Percentiles rank a stretch among this genome's conserved stretches.
These are phyloP conservation scores for Trichoderma simmonsii DNA, from an alignment of 2,329 filamentous ascomycete genomes.

Conservation along the genomic window DNA sequence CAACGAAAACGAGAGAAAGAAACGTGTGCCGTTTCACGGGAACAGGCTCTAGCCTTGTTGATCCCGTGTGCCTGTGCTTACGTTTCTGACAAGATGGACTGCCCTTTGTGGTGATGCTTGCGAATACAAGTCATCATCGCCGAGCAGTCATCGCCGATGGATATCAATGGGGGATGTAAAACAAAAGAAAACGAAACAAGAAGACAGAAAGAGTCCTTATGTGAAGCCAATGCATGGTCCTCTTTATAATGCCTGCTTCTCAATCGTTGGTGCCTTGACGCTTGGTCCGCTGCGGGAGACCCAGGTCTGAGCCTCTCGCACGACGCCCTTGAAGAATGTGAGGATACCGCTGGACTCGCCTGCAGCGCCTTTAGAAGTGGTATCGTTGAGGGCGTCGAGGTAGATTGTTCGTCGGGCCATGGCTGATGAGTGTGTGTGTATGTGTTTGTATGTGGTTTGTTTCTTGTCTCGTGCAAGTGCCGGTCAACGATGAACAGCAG, in stretches of 20 bases:
- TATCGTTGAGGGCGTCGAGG: slow-evolving; percentile 17
- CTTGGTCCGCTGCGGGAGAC: slow-evolving; percentile 1
- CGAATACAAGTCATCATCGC: background rate
- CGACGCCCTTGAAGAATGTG: slow-evolving; percentile 16
- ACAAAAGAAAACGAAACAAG: background rate
- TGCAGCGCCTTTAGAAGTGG: background rate
- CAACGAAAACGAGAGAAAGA: background rate
- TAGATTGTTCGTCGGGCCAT: slow-evolving; percentile 20
- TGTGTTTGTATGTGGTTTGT: background rate
- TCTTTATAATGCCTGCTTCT: slow-evolving; percentile 9
- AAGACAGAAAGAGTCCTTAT: background rate
- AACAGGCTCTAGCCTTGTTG: background rate
- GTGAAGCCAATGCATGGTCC: background rate
- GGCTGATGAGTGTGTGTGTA: background rate
- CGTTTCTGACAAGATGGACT: background rate
- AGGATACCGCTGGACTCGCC: slow-evolving; percentile 5
- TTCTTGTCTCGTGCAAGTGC: background rate
- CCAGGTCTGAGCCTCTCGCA: slow-evolving; percentile 13
- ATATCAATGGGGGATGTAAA: background rate
- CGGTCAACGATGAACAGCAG: background rate
- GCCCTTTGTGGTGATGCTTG: background rate
- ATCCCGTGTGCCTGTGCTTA: background rate
- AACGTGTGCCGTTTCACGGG: background rate
- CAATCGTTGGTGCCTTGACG: slow-evolving; percentile 13
- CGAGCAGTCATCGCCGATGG: background rate